Evolutionary conservation across 441 rosid species (phyloP), one percentile per base, ranked within the genome.

Genomic region (Erodium moschatum): DNA sequence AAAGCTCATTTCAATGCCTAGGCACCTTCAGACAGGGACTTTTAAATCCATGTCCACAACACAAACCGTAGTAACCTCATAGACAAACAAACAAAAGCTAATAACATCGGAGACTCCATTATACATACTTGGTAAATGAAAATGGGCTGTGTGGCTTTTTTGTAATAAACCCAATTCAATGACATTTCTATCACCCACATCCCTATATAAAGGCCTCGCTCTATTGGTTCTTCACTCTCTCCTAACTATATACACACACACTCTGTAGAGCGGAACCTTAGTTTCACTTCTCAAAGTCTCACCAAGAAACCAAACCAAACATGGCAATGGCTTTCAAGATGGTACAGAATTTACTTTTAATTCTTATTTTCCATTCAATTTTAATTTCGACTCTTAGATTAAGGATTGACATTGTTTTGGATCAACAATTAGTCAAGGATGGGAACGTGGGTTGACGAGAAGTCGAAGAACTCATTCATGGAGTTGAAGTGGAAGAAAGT

Each of bases 281-380:
- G 6, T 48, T 15, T 46, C 52, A 46, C 9, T 1, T 46, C 15
- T 48, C 56, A 48, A 48, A 2, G n/a, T 24, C 27, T 2, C 38
- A 33, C 38, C 15, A 15, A 16, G 10, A 16, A 52, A 13, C 60
- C 6, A 52, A 16, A 78, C 58, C 87, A 82, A 66, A 76, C 78
- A 91, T 89, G 98, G 98, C 98, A 21, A 92, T 88, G 98, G 96
- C 98, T 81, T 89, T 89, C 86, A 87, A 89, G 81, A 92, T 92
- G 98, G 98, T 89, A 76, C 2, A 3, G 4, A 33, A 0, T 33
- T 33, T 33, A 0, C 1, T 33, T 5, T 33, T 33, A 0, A 0
- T 33, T 5, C 6, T 33, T 33, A 3, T 3, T 33, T 33, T 33
- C 4, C 38, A 3, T 0, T 3, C 4, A 1, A 5, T 33, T 29